Base-by-base conservation (phyloP, 495 filamentous ascomycete species). In the Echria macrotheca region DNA sequence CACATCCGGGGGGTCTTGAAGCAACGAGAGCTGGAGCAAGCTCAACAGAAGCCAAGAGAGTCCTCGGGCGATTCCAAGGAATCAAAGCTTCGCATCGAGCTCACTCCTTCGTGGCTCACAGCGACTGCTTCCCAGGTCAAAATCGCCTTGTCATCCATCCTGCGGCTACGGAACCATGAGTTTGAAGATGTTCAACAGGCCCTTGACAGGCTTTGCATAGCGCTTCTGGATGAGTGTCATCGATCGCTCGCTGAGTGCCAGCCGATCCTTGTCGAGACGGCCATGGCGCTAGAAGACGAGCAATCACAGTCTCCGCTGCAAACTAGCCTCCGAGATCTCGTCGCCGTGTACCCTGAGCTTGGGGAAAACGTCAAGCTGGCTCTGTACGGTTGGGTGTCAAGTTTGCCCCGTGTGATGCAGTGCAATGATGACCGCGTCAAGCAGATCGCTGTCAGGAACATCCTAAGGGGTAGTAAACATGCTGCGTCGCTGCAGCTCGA, bases 111-210 rank as follows among this genome's bases (percentile, higher is more conserved):
- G 8, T 97, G 91, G 93, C 64, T 93, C 12, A 84, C 81, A 47
- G 87, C 88, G 12, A 96, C 91, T 4, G 70, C 82, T 2, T 74
- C 76, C 4, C 89, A 97, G 63, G 78, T 96, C 42, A 94, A 91
- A 58, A 74, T 95, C 44, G 93, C 91, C 5, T 63, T 97, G 9
- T 80, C 83, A 26, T 87, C 84, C 47, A 73, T 95, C 14, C 66
- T 95, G 17, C 85, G 84, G 47, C 61, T 95, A 23, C 83, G 87
- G n/a, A 80, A 76, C 29, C 84, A 95, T 65, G 78, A 84, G 14
- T 76, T 82, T 23, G 61, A 60, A 8, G 87, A 93, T 41, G 84
- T 97, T 1, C 82, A 83, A 39, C 61, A 71, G 22, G 79, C 85
- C 12, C 63, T 96, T 0, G 68, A 83, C 31, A 70, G 71, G 17